Conservation (phyloP, 2,329 filamentous ascomycete genomes). For the Scytalidium sp. region DNA sequence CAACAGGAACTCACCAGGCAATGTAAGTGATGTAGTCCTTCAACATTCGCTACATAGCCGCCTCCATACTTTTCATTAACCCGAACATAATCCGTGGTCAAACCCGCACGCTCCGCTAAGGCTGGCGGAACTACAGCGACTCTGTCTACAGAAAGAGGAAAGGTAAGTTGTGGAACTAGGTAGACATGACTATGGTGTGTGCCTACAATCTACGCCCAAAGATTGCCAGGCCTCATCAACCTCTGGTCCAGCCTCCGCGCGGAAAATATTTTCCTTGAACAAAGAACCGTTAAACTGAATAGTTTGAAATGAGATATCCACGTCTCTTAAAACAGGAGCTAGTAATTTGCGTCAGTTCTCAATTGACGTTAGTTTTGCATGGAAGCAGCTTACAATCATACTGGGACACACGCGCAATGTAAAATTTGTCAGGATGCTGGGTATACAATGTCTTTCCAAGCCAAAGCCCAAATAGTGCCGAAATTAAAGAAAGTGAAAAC, state of each 20-base stretch:
- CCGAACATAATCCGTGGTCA: constrained; percentile 46
- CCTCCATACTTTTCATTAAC: constrained; percentile 48
- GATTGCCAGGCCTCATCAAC: constrained; percentile 51
- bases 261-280: constrained; percentile 48
- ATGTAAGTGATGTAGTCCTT: constrained; percentile 46
- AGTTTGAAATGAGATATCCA: constrained; percentile 37
- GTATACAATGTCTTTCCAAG: constrained; percentile 13
- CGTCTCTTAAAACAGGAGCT: constrained; percentile 35
- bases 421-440: constrained; percentile 10
- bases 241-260: constrained; percentile 41
- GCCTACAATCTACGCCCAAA: constrained; percentile 47
- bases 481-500: constrained; percentile 4
- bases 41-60: constrained; percentile 46
- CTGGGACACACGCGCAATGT: constrained; percentile 17
- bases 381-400: constrained; percentile 19
- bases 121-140: constrained; percentile 36
- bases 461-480: constrained; percentile 16
- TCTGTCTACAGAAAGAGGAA: constrained; percentile 28
- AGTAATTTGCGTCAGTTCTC: background rate
- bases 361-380: background rate
- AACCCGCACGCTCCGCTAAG: constrained; percentile 38
- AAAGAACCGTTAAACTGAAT: constrained; percentile 50
- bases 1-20: constrained; percentile 34
- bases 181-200: too few species aligned
- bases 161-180: background rate